Evolutionary conservation across 2,329 filamentous ascomycete species (phyloP).

Genomic region (Septoria linicola): DNA sequence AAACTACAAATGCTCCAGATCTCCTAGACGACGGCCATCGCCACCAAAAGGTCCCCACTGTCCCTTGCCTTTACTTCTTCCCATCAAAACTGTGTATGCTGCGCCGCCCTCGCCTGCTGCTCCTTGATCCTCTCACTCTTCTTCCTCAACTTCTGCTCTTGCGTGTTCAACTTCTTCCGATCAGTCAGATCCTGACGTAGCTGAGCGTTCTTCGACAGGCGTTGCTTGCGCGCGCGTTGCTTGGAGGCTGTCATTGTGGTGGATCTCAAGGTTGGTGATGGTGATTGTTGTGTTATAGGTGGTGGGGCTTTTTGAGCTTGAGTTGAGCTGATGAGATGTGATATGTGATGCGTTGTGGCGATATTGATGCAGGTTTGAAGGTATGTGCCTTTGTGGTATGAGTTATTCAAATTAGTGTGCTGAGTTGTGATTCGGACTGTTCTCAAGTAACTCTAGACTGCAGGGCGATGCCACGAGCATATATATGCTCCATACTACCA

Average conservation of each 20-base stretch:
- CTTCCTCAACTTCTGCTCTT: slow-evolving; percentile 6
- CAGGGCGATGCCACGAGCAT: neutral
- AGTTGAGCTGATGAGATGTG: neutral
- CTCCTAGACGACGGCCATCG: too few species aligned
- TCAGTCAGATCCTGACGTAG: slow-evolving; percentile 6
- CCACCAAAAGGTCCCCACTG: too few species aligned
- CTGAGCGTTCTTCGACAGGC: slow-evolving; percentile 5
- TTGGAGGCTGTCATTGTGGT: slow-evolving; percentile 7
- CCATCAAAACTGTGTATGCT: slow-evolving; percentile 5
- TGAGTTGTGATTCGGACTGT: neutral
- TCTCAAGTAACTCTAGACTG: neutral
- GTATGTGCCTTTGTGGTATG: too few species aligned
- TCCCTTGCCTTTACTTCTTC: too few species aligned
- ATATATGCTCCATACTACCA: neutral
- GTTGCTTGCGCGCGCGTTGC: slow-evolving; percentile 6
- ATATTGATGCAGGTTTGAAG: too few species aligned
- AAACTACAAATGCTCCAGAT: too few species aligned
- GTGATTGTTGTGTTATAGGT: neutral
- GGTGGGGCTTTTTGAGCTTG: neutral
- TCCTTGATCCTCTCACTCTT: slow-evolving; percentile 8
- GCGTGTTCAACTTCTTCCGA: slow-evolving; percentile 1
- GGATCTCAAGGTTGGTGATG: neutral
- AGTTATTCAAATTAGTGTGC: too few species aligned
- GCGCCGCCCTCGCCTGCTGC: slow-evolving; percentile 4
- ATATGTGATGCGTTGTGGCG: too few species aligned